A percentile compares a stretch with the other conserved stretches of the same genome.
phyloP scores from a whole-genome alignment of 2,329 filamentous ascomycete genomes.

The Fusarium sp. region DNA sequence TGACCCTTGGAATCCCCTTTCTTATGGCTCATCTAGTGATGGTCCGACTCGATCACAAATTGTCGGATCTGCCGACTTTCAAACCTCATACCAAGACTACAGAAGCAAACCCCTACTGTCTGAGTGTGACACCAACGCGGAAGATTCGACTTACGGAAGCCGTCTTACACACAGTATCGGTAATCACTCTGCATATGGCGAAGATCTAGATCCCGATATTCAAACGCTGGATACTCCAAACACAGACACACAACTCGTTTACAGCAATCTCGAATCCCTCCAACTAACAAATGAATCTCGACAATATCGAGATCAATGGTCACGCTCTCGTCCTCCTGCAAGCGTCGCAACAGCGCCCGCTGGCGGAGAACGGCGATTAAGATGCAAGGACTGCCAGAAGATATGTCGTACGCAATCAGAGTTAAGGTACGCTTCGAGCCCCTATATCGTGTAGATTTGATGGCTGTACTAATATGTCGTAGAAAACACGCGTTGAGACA shows the following conservation, averaged over 20 bases:
- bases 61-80: conserved; percentile 24
- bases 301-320: conserved; percentile 28
- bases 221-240: conserved; percentile 45
- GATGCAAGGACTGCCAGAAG: conserved; percentile 56
- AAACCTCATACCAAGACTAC: conserved; percentile 39
- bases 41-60: conserved; percentile 45
- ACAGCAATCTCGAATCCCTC: conserved; percentile 50
- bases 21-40: conserved; percentile 36
- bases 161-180: conserved; percentile 55
- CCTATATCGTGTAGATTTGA: not conserved
- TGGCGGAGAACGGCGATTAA: conserved; percentile 32
- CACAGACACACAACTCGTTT: conserved; percentile 40
- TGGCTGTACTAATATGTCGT: conserved; percentile 33
- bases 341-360: conserved; percentile 33
- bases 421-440: conserved; percentile 57
- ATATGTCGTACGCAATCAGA: conserved; percentile 64
- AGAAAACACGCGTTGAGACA: conserved; percentile 84
- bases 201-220: conserved; percentile 55
- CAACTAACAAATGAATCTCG: conserved; percentile 21
- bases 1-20: conserved; percentile 58
- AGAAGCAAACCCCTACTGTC: conserved; percentile 49
- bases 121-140: conserved; percentile 53
- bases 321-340: conserved; percentile 14
- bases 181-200: conserved; percentile 58
- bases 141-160: conserved; percentile 62